phyloP scores from a whole-genome alignment of 371 early-diverging fungal species.

The Mortierella sp. region DNA sequence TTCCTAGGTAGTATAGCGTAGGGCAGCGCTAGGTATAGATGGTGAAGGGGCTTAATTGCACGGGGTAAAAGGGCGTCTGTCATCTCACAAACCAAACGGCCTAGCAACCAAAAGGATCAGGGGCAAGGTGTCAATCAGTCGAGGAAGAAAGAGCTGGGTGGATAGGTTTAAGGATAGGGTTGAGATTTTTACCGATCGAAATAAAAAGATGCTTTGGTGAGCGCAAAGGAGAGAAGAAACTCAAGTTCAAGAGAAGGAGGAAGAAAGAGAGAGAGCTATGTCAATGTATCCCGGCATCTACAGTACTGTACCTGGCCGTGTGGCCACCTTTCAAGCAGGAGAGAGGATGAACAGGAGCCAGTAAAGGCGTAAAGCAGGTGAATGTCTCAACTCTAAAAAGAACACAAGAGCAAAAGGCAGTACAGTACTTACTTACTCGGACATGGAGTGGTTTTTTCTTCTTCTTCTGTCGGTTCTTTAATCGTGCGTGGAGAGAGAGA shows the following conservation, averaged over 20 bases:
- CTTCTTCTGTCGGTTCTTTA: background rate
- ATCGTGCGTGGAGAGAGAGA: constrained; percentile 1
- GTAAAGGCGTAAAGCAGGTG: background rate
- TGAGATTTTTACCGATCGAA: background rate
- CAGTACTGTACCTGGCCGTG: background rate
- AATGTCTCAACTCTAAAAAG: constrained; percentile 8
- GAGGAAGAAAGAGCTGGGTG: background rate
- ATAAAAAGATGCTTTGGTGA: constrained; percentile 9
- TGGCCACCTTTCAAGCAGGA: background rate
- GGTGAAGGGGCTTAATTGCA: no score
- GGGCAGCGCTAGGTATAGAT: no score
- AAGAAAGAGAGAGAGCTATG: background rate
- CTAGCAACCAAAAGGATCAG: no score
- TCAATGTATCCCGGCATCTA: background rate
- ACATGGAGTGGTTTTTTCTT: background rate
- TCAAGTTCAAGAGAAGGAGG: background rate
- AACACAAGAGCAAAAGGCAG: background rate
- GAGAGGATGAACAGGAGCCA: background rate
- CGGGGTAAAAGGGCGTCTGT: no score
- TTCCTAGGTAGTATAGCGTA: no score
- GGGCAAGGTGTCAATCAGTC: no score
- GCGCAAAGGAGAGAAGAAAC: background rate
- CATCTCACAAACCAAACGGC: no score
- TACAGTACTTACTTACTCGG: background rate
- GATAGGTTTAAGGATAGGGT: background rate